Evolutionary conservation across 768 basidiomycete species (phyloP).

Genomic region (Multifurca ochricompacta): DNA sequence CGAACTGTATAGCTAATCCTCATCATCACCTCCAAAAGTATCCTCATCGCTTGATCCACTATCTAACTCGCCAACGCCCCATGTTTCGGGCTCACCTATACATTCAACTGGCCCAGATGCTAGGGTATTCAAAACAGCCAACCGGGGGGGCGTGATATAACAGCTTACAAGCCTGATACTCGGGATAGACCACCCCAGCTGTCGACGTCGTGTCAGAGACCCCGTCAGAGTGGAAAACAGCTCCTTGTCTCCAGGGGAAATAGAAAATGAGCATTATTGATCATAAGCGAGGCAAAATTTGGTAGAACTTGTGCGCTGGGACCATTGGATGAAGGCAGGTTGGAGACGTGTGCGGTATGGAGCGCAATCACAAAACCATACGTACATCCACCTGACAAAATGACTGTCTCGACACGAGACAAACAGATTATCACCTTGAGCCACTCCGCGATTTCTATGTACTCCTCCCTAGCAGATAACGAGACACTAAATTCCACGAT

Average conservation of each 20-base stretch:
- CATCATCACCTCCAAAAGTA: background rate
- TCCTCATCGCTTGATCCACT: conserved; percentile 1
- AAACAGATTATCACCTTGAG: conserved; percentile 6
- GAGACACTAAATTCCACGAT: background rate
- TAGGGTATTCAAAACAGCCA: conserved; percentile 4
- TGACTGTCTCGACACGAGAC: background rate
- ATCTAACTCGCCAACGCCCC: conserved; percentile 10
- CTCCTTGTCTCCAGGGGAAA: conserved; percentile 11
- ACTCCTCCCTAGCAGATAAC: background rate
- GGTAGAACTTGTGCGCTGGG: background rate
- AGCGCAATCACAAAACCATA: conserved; percentile 8
- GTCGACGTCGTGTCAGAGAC: background rate
- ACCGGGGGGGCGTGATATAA: conserved; percentile 11
- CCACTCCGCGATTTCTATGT: background rate
- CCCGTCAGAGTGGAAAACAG: conserved; percentile 12
- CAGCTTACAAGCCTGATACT: background rate
- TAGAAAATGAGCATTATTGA: conserved; percentile 12
- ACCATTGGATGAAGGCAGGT: background rate
- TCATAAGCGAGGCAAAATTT: background rate
- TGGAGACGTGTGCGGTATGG: background rate
- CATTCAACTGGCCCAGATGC: background rate
- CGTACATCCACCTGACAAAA: background rate
- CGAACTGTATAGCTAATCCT: background rate
- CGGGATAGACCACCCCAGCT: background rate
- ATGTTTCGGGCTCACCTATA: conserved; percentile 6